Evolutionary conservation across 2,329 filamentous ascomycete species (phyloP).

Genomic region (Aspergillus sp.): DNA sequence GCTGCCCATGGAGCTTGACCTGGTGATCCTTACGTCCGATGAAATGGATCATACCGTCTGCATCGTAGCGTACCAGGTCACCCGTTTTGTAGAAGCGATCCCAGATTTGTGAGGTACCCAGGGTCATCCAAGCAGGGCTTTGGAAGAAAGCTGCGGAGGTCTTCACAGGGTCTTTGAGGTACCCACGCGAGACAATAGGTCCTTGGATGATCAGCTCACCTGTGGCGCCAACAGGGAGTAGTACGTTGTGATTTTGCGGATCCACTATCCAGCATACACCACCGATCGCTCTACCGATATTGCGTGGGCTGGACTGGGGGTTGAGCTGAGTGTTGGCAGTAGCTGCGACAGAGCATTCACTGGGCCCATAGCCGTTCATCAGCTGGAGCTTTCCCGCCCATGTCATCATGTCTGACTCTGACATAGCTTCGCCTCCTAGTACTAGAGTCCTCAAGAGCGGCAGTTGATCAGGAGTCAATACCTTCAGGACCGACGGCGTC

Average conservation of each 20-base stretch:
- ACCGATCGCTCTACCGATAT: slow-evolving; percentile 9
- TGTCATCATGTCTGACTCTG: slow-evolving; percentile 35
- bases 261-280: slow-evolving; percentile 17
- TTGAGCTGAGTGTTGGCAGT: slow-evolving; percentile 7
- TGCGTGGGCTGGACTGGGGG: neutral
- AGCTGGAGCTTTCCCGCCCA: slow-evolving; percentile 40
- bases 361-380: slow-evolving; percentile 31
- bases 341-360: slow-evolving; percentile 16
- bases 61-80: slow-evolving; percentile 34
- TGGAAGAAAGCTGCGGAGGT: slow-evolving; percentile 28
- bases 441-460: slow-evolving; percentile 39
- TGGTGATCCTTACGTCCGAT: slow-evolving; percentile 37
- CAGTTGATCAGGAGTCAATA: slow-evolving; percentile 29
- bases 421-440: slow-evolving; percentile 30
- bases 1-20: slow-evolving; percentile 38
- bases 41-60: slow-evolving; percentile 31
- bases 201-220: slow-evolving; percentile 48
- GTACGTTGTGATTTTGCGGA: slow-evolving; percentile 4
- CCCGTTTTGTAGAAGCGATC: slow-evolving; percentile 33
- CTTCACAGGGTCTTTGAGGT: slow-evolving; percentile 27
- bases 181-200: slow-evolving; percentile 28
- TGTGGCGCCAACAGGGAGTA: slow-evolving; percentile 38
- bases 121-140: slow-evolving; percentile 17
- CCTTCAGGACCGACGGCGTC: slow-evolving; percentile 38
- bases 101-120: neutral